Evolutionary conservation across 495 filamentous ascomycete species (phyloP), one percentile per base, ranked within the genome.

Genomic region (Staphylotrichum longicolle): DNA sequence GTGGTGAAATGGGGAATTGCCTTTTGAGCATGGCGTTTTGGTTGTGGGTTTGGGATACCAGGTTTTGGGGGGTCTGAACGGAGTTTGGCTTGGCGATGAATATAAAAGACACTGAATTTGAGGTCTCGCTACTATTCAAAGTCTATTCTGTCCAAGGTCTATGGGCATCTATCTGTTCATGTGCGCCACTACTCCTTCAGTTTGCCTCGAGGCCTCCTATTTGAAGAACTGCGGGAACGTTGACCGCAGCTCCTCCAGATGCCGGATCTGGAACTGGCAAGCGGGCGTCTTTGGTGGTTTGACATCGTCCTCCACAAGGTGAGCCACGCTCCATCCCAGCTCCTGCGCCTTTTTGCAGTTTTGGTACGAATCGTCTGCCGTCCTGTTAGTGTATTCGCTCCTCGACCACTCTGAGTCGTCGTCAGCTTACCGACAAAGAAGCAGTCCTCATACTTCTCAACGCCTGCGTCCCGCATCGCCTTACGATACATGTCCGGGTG

Each of bases 151-250:
- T 27, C 20, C 20, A 27, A 27, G 1, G 20, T 27, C 20, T 27
- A 27, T 27, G 20, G 20, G 20, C 20, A 27, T 27, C 20, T 27
- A 27, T 1, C 20, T 27, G 20, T 27, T 27, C 20, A 27, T 27
- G 20, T 27, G 20, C 20, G 20, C 20, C 20, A 27, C 20, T 27
- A 9, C 20, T 10, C n/a, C 41, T 50, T 61, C 57, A 49, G 35
- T 48, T 59, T 54, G 61, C 51, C 9, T 54, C 45, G 46, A 12
- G 5, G 34, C 14, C 2, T 42, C 54, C 9, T 57, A 76, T 64
- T 83, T 90, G 80, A 96, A 96, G 66, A 93, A 81, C 58, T 90
- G 82, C 1, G 92, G 90, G 67, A 93, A 96, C 44, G 85, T 72
- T 0, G 72, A 70, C 50, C 89, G 80, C 58, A 97, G 74, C 66